Evolutionary conservation across 2,329 filamentous ascomycete species (phyloP), one percentile per base, ranked within the genome.

Genomic region (Hyphodiscus sp.): DNA sequence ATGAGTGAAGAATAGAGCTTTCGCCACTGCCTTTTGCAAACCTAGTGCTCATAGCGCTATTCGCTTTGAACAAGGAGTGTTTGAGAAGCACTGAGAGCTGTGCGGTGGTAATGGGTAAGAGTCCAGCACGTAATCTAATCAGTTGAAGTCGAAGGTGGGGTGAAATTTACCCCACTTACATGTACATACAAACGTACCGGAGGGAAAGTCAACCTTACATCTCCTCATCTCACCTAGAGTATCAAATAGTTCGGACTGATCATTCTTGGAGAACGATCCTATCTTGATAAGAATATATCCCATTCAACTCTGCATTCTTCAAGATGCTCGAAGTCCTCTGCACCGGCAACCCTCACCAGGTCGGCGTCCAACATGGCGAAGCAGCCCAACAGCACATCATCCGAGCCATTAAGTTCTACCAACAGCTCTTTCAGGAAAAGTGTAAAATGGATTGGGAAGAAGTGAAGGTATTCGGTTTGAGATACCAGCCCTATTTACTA

Each of bases 401-500:
- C 8, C 59, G 65, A 20, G 68, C 68, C n/a, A 64, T 73, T 49
- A 49, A 44, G 6, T 72, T 73, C 58, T 74, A 74, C 54, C 52
- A 52, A 30, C 53, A 54, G 0, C 58, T 72, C n/a, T 73, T 73
- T 54, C 59, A 58, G 15, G 57, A 65, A 26, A 66, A 65, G 2
- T 69, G 65, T 47, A 58, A 60, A 1, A 53, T 73, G 56, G 47
- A 61, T 47, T 74, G 71, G 71, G 20, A 49, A 30, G 50, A 54
- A 45, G 61, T 61, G 1, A 55, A 56, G 20, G 19, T 50, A 7
- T 61, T 60, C 44, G 60, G 50, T 9, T 20, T 52, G 15, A 51
- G 59, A 53, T 63, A 61, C 29, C 49, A 60, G 11, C 51, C 59
- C 4, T 60, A 60, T 18, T 49, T 63, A 9, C 20, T 20, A 2